phyloP scores from a whole-genome alignment of 2,329 filamentous ascomycete species.

The Huntiella bhutanensis region DNA sequence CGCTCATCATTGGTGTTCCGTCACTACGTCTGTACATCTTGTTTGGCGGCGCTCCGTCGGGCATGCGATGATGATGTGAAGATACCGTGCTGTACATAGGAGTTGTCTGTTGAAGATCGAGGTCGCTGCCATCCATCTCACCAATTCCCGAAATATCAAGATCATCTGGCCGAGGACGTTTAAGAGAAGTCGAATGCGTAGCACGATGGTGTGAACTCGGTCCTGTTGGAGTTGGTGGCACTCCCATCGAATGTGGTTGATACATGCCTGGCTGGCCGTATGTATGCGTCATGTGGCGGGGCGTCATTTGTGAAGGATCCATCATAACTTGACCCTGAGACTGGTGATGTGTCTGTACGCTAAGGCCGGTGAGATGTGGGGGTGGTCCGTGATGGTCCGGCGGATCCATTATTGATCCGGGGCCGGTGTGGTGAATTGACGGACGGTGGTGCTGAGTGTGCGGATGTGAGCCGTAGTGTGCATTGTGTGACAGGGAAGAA shows the following conservation, averaged over 20 bases:
- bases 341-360: constrained; percentile 17
- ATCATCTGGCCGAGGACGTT: constrained; percentile 38
- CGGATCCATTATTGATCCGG: constrained; percentile 19
- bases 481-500: constrained; percentile 15
- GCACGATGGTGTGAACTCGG: constrained; percentile 11
- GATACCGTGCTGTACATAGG: constrained; percentile 28
- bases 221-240: constrained; percentile 28
- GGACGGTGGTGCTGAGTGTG: no score
- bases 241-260: constrained; percentile 28
- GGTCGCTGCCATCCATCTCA: constrained; percentile 34
- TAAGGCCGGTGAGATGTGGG: constrained; percentile 21
- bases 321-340: constrained; percentile 36
- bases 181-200: constrained; percentile 21
- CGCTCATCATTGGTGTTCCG: neutral
- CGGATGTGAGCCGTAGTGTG: no score
- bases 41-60: constrained; percentile 49
- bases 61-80: constrained; percentile 63
- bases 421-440: constrained; percentile 16
- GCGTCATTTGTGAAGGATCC: constrained; percentile 34
- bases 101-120: constrained; percentile 33
- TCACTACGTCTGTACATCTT: constrained; percentile 46
- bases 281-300: constrained; percentile 18
- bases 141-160: constrained; percentile 34
- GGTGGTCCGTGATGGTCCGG: constrained; percentile 21
- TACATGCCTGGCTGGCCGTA: constrained; percentile 30